A percentile compares a stretch with the other conserved stretches of the same genome.
Evolutionary conservation across 306 rosid genomes (phyloP).

Genomic region (Castanospermum australe): DNA sequence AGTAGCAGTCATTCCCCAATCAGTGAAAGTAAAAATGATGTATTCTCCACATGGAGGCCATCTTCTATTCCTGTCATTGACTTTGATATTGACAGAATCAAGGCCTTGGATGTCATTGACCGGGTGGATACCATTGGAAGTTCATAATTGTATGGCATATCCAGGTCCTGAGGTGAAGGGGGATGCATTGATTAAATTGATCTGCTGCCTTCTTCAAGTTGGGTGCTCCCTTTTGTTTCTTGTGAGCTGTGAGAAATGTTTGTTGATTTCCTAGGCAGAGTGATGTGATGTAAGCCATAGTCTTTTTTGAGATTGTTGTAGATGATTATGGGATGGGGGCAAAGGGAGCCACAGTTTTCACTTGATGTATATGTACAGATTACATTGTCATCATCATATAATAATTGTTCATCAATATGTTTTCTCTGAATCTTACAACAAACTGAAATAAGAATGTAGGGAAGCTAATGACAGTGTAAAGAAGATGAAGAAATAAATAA

Average conservation of each 20-base stretch:
- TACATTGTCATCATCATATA: conserved; percentile 38
- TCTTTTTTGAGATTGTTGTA: conserved; percentile 33
- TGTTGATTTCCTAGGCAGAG: conserved; percentile 29
- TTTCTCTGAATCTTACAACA: conserved; percentile 18
- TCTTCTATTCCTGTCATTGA: conserved; percentile 78
- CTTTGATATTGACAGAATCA: conserved; percentile 68
- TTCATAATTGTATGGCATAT: conserved; percentile 27
- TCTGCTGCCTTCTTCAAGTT: conserved; percentile 25
- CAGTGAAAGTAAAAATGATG: conserved; percentile 53
- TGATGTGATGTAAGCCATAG: conserved; percentile 22
- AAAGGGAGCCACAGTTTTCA: conserved; percentile 29
- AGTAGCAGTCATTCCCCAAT: conserved; percentile 90
- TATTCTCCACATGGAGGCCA: conserved; percentile 60
- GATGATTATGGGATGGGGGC: conserved; percentile 30
- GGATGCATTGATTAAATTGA: background rate
- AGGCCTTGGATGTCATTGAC: conserved; percentile 84
- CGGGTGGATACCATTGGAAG: conserved; percentile 77
- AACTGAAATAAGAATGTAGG: background rate
- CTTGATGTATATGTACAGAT: conserved; percentile 51
- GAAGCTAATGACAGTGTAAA: background rate
- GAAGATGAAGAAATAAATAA: background rate
- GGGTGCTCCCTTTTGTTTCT: conserved; percentile 30
- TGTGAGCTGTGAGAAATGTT: conserved; percentile 26
- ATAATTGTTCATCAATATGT: conserved; percentile 30
- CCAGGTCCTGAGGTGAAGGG: conserved; percentile 17